A percentile compares a stretch with the other conserved stretches of the same genome.
Evolutionary conservation across 495 filamentous ascomycete genomes (phyloP).

Genomic region (Hypomontagnella submonticulosa): DNA sequence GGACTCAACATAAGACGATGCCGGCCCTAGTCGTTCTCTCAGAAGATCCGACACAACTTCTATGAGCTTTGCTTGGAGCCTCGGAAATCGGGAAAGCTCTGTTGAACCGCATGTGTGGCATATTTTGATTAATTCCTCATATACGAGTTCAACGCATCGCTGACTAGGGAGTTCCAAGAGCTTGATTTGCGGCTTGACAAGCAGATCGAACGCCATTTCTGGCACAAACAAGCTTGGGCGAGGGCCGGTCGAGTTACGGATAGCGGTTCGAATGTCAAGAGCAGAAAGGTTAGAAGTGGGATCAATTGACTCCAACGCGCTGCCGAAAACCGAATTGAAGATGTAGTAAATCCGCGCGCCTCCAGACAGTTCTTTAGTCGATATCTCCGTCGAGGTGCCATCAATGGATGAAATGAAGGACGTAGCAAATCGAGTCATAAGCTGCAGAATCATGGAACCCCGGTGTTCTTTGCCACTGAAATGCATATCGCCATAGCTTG

Average conservation of each 20-base stretch:
- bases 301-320: slow-evolving; percentile 94
- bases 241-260: slow-evolving; percentile 97
- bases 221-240: slow-evolving; percentile 96
- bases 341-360: slow-evolving; percentile 99
- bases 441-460: slow-evolving; percentile 91
- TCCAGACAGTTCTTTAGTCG: slow-evolving; percentile 97
- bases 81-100: slow-evolving; percentile 89
- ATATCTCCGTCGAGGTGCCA: slow-evolving; percentile 97
- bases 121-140: slow-evolving; percentile 99
- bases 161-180: slow-evolving; percentile 95
- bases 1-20: slow-evolving; percentile 91
- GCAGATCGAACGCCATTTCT: slow-evolving; percentile 94
- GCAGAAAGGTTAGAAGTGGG: slow-evolving; percentile 94
- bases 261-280: slow-evolving; percentile 97
- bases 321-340: slow-evolving; percentile 99
- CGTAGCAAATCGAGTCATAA: slow-evolving; percentile 98
- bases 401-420: slow-evolving; percentile 99
- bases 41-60: slow-evolving; percentile 98
- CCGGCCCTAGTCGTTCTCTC: slow-evolving; percentile 88
- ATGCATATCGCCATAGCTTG: slow-evolving; percentile 97
- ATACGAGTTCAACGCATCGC: slow-evolving; percentile 96
- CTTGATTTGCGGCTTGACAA: slow-evolving; percentile 99
- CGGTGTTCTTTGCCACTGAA: slow-evolving; percentile 98
- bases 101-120: slow-evolving; percentile 98
- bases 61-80: slow-evolving; percentile 95